Base-by-base conservation (phyloP, 352 stramenopile genomes). In the Aphanomyces invadans region DNA sequence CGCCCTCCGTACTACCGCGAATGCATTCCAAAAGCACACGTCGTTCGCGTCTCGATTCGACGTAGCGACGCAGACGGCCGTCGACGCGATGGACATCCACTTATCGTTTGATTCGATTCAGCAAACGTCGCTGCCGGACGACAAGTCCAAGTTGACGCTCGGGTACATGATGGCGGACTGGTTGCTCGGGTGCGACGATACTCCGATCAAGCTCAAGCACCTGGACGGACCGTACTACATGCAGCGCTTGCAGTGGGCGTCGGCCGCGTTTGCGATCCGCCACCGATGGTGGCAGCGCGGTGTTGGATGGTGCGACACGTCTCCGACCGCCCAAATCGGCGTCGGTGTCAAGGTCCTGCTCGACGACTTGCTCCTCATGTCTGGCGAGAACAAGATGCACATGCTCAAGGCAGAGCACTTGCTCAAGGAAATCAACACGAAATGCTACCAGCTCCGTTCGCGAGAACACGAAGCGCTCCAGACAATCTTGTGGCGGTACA, bases 311-410 rank as follows among this genome's bases (percentile, higher is more conserved):
- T 88, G 81, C 52, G 81, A 90, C 36, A 36, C 45, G 21, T 42
- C 36, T 15, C 70, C 74, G 33, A 65, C 69, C n/a, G 73, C 66
- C 26, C 73, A 80, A 32, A 38, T 52, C 36, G 80, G 80, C n/a
- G 81, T 83, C 0, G 81, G 81, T 21, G 78, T 90, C 0, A 85
- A 87, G 28, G 68, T 86, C 4, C 60, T 90, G 2, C 59, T 90
- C 28, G 62, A 86, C 39, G 73, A 73, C 26, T 65, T 90, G 10
- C 59, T 88, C 19, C 52, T 88, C 3, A 84, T 87, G 44, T 79
- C 85, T 28, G 72, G 76, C 17, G 81, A 76, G 4, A 87, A 90
- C 70, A 87, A 87, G 28, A 88, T 90, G 79, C 75, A 90, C 71
- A 90, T 90, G 81, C 62, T 84, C 10, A 69, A 79, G n/a, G 87